Evolutionary conservation across 495 filamentous ascomycete genomes (phyloP), one percentile per base, ranked within the genome.

Genomic region (Tricharina praecox): DNA sequence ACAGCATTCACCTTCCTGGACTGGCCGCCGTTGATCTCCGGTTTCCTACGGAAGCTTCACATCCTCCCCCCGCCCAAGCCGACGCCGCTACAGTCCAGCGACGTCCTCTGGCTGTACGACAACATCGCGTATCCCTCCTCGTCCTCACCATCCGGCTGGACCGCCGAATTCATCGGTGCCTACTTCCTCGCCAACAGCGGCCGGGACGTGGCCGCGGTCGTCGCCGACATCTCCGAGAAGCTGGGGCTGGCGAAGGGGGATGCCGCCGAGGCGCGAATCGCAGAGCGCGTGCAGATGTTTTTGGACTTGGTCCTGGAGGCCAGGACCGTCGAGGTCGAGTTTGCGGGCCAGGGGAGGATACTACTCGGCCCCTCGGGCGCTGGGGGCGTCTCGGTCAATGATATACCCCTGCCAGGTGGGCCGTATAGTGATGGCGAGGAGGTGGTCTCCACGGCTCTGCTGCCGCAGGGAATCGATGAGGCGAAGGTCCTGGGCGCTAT

Each of bases 91-190:
- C 24, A n/a, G 0, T 34, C 21, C 4, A 43, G 30, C 40, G 76
- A 94, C 52, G 73, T 70, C 8, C 78, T 95, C 19, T 95, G 88
- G 88, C 67, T 96, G 10, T 63, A 95, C 32, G 85, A 95, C 66
- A 95, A 90, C 55, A 85, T 83, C 5, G 88, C 85, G 4, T 93
- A 78, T 60, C 75, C 75, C 20, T 58, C 60, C 30, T 56, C 48
- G 0, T 49, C 49, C 15, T 56, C 52, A 18, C 67, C 53, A 18
- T 61, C 58, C 39, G 62, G 53, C 45, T 94, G 84, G 85, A 68
- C 81, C 49, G 81, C 79, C 3, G 83, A 93, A 51, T 81, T 84
- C 46, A 75, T 93, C 0, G 73, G 79, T 1, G 82, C 81, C 30
- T 82, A 80, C 48, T 94, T 95, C 56, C 72, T 76, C 36, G 73